phyloP scores from a whole-genome alignment of 768 basidiomycete genomes.

The Lactarius pseudohatsudake region DNA sequence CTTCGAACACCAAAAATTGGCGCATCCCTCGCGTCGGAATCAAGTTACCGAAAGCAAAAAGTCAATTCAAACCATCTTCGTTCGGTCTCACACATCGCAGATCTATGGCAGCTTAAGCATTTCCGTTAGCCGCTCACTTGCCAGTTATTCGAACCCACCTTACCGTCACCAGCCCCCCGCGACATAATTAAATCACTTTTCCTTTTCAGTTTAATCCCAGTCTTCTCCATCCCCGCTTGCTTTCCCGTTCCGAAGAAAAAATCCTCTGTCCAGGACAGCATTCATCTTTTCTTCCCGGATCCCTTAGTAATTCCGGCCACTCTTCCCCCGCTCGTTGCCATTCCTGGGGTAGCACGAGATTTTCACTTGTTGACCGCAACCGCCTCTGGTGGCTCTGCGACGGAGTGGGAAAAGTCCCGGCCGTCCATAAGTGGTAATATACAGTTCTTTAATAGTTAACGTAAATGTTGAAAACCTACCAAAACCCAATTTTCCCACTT shows the following conservation, averaged over 20 bases:
- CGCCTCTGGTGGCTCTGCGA: not conserved
- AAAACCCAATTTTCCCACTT: slow-evolving; percentile 5
- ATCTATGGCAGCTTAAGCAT: slow-evolving; percentile 29
- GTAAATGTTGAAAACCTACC: slow-evolving; percentile 16
- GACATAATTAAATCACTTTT: slow-evolving; percentile 28
- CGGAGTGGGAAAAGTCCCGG: slow-evolving; percentile 25
- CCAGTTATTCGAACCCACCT: slow-evolving; percentile 21
- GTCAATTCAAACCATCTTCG: slow-evolving; percentile 29
- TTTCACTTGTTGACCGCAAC: slow-evolving; percentile 17
- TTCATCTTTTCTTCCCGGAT: slow-evolving; percentile 15
- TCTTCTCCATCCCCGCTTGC: slow-evolving; percentile 24
- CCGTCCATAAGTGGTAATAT: slow-evolving; percentile 20
- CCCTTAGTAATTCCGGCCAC: slow-evolving; percentile 3
- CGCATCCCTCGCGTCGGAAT: slow-evolving; percentile 25
- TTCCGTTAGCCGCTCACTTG: slow-evolving; percentile 28
- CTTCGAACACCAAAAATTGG: slow-evolving; percentile 22
- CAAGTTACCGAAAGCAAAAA: slow-evolving; percentile 24
- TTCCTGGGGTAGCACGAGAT: slow-evolving; percentile 28
- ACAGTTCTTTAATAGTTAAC: slow-evolving; percentile 23
- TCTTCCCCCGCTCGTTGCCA: slow-evolving; percentile 23
- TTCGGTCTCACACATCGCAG: slow-evolving; percentile 26
- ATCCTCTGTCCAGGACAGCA: slow-evolving; percentile 23
- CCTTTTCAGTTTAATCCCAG: slow-evolving; percentile 15
- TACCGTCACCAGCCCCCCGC: slow-evolving; percentile 18
- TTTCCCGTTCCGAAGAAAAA: slow-evolving; percentile 24